A percentile compares a stretch with the other conserved stretches of the same genome.
These are phyloP conservation scores for Fusarium graminum DNA, from an alignment of 2,329 filamentous ascomycete genomes.

Conservation along the genomic window DNA sequence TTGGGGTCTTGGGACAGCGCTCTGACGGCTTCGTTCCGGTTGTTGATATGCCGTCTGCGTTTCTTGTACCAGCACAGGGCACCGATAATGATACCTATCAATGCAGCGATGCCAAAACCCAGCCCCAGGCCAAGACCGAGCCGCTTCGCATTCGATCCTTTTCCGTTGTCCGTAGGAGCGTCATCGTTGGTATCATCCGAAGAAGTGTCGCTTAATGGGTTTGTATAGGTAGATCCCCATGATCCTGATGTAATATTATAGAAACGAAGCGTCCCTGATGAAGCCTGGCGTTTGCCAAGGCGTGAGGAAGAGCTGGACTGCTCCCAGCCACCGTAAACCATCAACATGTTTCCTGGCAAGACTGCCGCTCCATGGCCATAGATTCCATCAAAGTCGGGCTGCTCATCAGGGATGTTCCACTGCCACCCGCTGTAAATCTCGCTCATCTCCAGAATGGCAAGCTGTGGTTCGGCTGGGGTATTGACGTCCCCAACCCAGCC, in stretches of 20 bases:
- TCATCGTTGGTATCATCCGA: slow-evolving; percentile 26
- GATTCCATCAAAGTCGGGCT: slow-evolving; percentile 62
- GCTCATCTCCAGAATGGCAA: slow-evolving; percentile 81
- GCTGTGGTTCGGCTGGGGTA: slow-evolving; percentile 82
- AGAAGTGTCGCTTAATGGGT: slow-evolving; percentile 53
- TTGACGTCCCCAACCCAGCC: slow-evolving; percentile 91
- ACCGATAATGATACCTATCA: slow-evolving; percentile 61
- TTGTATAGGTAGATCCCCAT: slow-evolving; percentile 66
- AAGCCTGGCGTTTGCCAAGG: slow-evolving; percentile 53
- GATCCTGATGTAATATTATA: slow-evolving; percentile 69
- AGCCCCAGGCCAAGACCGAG: slow-evolving; percentile 63
- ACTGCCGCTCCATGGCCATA: slow-evolving; percentile 75
- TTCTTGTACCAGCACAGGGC: slow-evolving; percentile 66
- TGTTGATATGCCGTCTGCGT: slow-evolving; percentile 53
- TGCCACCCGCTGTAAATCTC: slow-evolving; percentile 80
- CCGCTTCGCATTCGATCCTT: slow-evolving; percentile 43
- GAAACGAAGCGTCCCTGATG: slow-evolving; percentile 56
- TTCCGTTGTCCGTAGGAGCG: slow-evolving; percentile 44
- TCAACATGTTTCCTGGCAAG: slow-evolving; percentile 76
- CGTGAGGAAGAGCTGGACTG: slow-evolving; percentile 60
- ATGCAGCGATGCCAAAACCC: slow-evolving; percentile 68
- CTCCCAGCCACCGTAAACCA: slow-evolving; percentile 73
- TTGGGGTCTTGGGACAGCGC: slow-evolving; percentile 64
- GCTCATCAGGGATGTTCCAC: slow-evolving; percentile 73
- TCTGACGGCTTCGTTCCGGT: slow-evolving; percentile 61